Percentiles rank a stretch among this genome's conserved stretches.
Conservation (phyloP, 805 yeast genomes). For the Wickerhamomyces chambardii region DNA sequence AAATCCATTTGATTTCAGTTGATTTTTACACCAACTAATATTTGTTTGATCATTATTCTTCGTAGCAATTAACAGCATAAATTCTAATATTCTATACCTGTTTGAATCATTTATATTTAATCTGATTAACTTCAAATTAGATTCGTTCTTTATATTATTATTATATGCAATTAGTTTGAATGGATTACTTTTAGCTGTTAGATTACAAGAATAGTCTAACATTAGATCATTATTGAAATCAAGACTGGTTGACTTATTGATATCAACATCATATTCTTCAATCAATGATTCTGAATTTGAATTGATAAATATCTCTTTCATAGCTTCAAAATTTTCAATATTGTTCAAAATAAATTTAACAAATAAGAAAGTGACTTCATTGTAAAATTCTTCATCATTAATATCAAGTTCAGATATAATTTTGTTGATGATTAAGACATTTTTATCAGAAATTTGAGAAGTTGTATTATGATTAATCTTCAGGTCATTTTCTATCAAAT, state of each 20-base stretch:
- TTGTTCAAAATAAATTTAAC: too few relatives aligned
- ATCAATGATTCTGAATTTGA: too few relatives aligned
- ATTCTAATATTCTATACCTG: not conserved
- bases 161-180: not conserved
- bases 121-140: too few relatives aligned
- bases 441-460: not conserved
- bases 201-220: not conserved
- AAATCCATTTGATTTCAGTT: not conserved
- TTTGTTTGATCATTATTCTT: too few relatives aligned
- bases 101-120: not conserved
- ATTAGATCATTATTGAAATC: not conserved
- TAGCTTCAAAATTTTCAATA: not conserved
- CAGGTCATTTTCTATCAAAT: not conserved
- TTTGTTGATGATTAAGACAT: too few relatives aligned
- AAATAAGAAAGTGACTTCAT: not conserved
- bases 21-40: not conserved
- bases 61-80: not conserved
- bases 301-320: too few relatives aligned
- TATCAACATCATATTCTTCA: too few relatives aligned
- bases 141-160: too few relatives aligned
- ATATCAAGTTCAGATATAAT: not conserved
- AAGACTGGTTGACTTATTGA: too few relatives aligned
- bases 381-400: not conserved
- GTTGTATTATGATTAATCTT: too few relatives aligned
- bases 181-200: not conserved